A percentile compares a stretch with the other conserved stretches of the same genome.
These are phyloP conservation scores for Geotrichum aggregatum DNA, from an alignment of 1,139 yeast genomes.

Conservation along the genomic window DNA sequence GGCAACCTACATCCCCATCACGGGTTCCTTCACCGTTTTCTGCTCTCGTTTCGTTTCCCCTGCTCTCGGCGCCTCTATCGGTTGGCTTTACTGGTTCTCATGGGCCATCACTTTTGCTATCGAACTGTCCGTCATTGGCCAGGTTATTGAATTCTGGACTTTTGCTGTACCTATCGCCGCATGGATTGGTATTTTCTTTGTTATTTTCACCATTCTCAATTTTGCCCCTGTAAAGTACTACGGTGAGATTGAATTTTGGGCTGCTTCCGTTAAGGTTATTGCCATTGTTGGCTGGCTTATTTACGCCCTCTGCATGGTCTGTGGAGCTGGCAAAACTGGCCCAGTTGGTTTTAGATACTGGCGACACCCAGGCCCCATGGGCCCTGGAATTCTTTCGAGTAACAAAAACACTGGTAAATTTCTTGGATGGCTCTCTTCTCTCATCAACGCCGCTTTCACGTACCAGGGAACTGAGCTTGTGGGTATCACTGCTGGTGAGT, in stretches of 20 bases:
- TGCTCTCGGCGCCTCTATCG: conserved; percentile 59
- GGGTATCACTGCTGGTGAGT: conserved; percentile 64
- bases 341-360: conserved; percentile 51
- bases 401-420: conserved; percentile 43
- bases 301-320: conserved; percentile 52
- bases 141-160: conserved; percentile 58
- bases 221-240: conserved; percentile 53
- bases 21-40: conserved; percentile 61
- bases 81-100: conserved; percentile 61
- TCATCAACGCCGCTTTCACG: conserved; percentile 62
- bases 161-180: conserved; percentile 55
- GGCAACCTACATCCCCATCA: conserved; percentile 56
- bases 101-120: conserved; percentile 61
- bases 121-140: conserved; percentile 57
- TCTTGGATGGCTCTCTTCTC: conserved; percentile 48
- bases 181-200: conserved; percentile 59
- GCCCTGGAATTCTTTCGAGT: conserved; percentile 51
- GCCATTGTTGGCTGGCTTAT: conserved; percentile 54
- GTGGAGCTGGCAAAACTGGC: conserved; percentile 58
- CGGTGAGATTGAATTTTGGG: conserved; percentile 66
- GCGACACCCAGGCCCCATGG: conserved; percentile 37
- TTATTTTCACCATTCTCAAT: conserved; percentile 49
- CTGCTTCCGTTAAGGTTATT: conserved; percentile 57
- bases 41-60: conserved; percentile 59
- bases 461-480: conserved; percentile 66